Conservation (phyloP, 805 yeast genomes). For the Barnettozyma populi region DNA sequence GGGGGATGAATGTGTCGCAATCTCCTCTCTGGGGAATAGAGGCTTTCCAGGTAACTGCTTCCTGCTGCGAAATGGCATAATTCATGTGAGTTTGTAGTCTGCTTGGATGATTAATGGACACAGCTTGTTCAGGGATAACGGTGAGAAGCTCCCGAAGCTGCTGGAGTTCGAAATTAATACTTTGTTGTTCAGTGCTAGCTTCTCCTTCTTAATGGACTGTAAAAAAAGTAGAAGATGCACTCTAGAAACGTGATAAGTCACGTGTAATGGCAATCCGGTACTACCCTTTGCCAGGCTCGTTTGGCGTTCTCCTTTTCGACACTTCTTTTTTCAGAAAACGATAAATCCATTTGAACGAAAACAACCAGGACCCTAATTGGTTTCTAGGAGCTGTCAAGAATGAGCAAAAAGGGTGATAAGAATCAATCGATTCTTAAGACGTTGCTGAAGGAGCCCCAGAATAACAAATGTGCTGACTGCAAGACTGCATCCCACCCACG, state of each 20-base stretch:
- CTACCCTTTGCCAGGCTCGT: neutral
- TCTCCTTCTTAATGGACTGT: too few relatives aligned
- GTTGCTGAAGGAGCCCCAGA: conserved; percentile 69
- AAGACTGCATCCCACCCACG: conserved; percentile 86
- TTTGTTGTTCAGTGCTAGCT: neutral
- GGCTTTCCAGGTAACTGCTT: neutral
- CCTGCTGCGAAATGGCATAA: conserved; percentile 1
- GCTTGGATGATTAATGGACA: too few relatives aligned
- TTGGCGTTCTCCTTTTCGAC: neutral
- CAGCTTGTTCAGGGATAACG: neutral
- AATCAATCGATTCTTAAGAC: conserved; percentile 54
- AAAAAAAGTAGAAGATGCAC: too few relatives aligned
- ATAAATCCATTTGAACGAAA: neutral
- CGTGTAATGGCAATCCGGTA: neutral
- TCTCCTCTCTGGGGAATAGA: conserved; percentile 12
- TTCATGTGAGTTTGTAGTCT: neutral
- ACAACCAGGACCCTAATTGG: neutral
- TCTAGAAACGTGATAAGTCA: too few relatives aligned
- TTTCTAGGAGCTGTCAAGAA: neutral
- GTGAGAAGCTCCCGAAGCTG: neutral
- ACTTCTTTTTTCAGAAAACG: neutral
- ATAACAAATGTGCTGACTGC: conserved; percentile 86
- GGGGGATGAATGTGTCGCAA: conserved; percentile 15
- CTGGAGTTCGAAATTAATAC: neutral
- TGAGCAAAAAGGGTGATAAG: conserved; percentile 20